Percentiles rank a stretch among this genome's conserved stretches.
Conservation (phyloP, 371 early-diverging fungal genomes). For the Mucor plumbeus region DNA sequence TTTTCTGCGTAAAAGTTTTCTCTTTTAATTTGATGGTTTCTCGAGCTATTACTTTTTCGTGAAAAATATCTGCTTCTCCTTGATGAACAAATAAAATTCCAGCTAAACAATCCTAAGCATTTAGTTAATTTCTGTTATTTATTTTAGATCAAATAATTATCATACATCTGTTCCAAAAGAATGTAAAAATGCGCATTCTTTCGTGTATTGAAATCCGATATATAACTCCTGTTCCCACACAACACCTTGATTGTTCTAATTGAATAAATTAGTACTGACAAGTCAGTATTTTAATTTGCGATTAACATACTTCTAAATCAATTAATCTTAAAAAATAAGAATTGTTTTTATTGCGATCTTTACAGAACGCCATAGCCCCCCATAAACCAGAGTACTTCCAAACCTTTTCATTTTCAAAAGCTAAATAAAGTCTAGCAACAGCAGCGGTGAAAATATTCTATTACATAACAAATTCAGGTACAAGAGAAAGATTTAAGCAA, state of each 20-base stretch:
- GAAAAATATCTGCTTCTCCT: slow-evolving; percentile 75
- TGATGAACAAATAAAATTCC: slow-evolving; percentile 86
- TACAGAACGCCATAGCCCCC: slow-evolving; percentile 78
- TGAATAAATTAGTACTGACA: background rate
- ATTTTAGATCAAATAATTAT: background rate
- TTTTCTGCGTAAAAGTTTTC: slow-evolving; percentile 32
- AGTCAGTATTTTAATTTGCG: background rate
- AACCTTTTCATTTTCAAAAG: slow-evolving; percentile 51
- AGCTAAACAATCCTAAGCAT: slow-evolving; percentile 64
- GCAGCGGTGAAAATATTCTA: slow-evolving; percentile 84
- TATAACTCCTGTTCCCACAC: slow-evolving; percentile 86
- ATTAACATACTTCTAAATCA: slow-evolving; percentile 63
- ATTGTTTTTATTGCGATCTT: slow-evolving; percentile 54
- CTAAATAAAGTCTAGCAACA: slow-evolving; percentile 81
- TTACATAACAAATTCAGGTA: slow-evolving; percentile 4
- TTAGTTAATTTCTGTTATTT: background rate
- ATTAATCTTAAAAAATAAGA: slow-evolving; percentile 74
- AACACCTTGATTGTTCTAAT: slow-evolving; percentile 40
- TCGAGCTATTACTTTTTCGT: slow-evolving; percentile 65
- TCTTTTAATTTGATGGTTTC: slow-evolving; percentile 44
- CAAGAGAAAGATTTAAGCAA: background rate
- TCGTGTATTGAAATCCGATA: slow-evolving; percentile 70
- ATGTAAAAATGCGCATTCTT: slow-evolving; percentile 80
- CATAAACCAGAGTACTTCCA: slow-evolving; percentile 77
- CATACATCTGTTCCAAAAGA: slow-evolving; percentile 84